Percentiles rank a stretch among this genome's conserved stretches.
Conservation (phyloP, 1,139 yeast species). For the Debaryomycetaceae sp. region DNA sequence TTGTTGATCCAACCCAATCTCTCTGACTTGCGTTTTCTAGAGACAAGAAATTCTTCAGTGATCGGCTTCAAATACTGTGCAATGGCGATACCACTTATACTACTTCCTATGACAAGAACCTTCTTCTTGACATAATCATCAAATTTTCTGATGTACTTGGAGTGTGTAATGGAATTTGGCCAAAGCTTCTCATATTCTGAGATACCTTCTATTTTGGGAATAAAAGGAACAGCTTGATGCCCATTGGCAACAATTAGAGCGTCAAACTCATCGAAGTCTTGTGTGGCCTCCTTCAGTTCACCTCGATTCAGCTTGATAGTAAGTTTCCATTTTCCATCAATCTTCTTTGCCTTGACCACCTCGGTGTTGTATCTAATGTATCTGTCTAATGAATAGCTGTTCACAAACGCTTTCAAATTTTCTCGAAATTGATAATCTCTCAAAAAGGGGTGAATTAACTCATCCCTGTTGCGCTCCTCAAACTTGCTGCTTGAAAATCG, state of each 20-base stretch:
- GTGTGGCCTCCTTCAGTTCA: slow-evolving; percentile 2
- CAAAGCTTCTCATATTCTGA: slow-evolving; percentile 36
- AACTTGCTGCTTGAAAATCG: slow-evolving; percentile 4
- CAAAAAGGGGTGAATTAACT: slow-evolving; percentile 6
- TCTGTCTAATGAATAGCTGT: slow-evolving; percentile 1
- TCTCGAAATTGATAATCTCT: slow-evolving; percentile 1
- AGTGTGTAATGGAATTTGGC: slow-evolving; percentile 40
- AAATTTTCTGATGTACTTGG: slow-evolving; percentile 35
- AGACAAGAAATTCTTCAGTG: slow-evolving; percentile 21
- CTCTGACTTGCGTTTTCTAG: slow-evolving; percentile 17
- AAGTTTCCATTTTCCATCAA: background rate
- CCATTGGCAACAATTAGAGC: slow-evolving; percentile 60
- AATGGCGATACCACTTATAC: slow-evolving; percentile 42
- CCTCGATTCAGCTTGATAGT: slow-evolving; percentile 19
- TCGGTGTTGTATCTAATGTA: slow-evolving; percentile 30
- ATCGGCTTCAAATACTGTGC: slow-evolving; percentile 39
- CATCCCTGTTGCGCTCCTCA: slow-evolving; percentile 1
- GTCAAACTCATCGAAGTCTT: slow-evolving; percentile 34
- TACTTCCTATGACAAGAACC: slow-evolving; percentile 39
- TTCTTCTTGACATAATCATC: slow-evolving; percentile 24
- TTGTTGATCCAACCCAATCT: slow-evolving; percentile 14
- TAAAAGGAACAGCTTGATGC: slow-evolving; percentile 51
- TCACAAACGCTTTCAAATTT: slow-evolving; percentile 1
- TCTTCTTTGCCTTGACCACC: slow-evolving; percentile 16
- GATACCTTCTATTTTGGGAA: slow-evolving; percentile 52